Evolutionary conservation across 2,329 filamentous ascomycete species (phyloP).

Genomic region (Penicillium janthinellum): DNA sequence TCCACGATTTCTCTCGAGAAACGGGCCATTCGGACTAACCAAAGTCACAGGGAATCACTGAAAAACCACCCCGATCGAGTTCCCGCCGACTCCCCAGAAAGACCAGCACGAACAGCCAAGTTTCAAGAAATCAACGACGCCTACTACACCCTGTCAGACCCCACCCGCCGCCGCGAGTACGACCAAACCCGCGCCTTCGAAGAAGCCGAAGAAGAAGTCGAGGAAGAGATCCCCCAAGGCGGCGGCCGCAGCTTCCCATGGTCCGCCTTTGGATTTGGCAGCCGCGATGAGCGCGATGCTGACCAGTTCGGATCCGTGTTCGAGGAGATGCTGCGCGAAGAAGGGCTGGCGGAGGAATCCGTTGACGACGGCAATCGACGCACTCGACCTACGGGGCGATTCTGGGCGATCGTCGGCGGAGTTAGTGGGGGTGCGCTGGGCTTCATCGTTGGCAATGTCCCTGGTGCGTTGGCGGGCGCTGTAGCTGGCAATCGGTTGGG

Average conservation of each 20-base stretch:
- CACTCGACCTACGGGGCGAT: conserved; percentile 63
- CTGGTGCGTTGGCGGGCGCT: conserved; percentile 83
- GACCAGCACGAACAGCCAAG: conserved; percentile 75
- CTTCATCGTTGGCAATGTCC: conserved; percentile 92
- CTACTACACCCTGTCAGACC: conserved; percentile 87
- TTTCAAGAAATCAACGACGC: conserved; percentile 93
- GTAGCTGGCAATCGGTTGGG: conserved; percentile 93
- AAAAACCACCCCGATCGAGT: conserved; percentile 95
- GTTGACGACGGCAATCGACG: conserved; percentile 50
- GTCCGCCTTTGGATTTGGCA: conserved; percentile 68
- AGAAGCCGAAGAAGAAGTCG: conserved; percentile 47
- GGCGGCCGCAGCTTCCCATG: conserved; percentile 67
- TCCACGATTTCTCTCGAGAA: background rate
- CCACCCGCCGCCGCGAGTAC: conserved; percentile 76
- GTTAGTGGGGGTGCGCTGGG: conserved; percentile 86
- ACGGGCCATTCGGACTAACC: background rate
- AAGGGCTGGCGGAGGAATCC: conserved; percentile 75
- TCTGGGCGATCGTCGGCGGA: conserved; percentile 86
- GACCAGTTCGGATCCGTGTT: conserved; percentile 88
- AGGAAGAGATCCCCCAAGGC: conserved; percentile 53
- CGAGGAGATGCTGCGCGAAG: conserved; percentile 85
- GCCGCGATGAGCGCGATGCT: conserved; percentile 50
- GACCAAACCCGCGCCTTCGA: conserved; percentile 67
- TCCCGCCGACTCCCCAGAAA: conserved; percentile 78
- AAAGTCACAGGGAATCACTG: conserved; percentile 69